Evolutionary conservation across 257 asterid genomes (phyloP).

Genomic region (Jaltomata sinuosa): DNA sequence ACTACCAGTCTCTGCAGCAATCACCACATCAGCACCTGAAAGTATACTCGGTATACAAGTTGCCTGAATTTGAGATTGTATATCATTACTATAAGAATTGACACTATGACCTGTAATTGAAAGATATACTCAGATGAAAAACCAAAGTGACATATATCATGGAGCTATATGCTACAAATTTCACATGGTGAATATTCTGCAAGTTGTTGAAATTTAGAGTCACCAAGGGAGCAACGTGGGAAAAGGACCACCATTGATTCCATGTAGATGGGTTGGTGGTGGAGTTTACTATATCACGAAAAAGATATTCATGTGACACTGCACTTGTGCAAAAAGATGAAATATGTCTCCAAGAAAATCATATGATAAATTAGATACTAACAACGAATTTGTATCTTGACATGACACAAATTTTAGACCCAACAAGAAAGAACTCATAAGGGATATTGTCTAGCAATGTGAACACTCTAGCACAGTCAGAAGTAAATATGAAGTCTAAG

Average conservation of each 20-base stretch:
- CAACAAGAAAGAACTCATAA: not conserved
- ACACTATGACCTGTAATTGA: not conserved
- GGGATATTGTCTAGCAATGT: not conserved
- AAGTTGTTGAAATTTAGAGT: not conserved
- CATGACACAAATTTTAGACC: not conserved
- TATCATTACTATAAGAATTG: slow-evolving; percentile 11
- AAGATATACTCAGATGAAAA: not conserved
- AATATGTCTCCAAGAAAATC: not conserved
- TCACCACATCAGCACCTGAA: slow-evolving; percentile 75
- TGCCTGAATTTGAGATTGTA: slow-evolving; percentile 41
- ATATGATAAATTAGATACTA: not conserved
- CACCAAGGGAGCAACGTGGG: not conserved
- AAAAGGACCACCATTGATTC: not conserved
- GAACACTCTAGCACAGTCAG: not conserved
- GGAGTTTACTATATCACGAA: not conserved
- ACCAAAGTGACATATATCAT: not conserved
- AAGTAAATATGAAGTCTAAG: not conserved
- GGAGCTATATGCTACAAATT: not conserved
- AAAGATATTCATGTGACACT: not conserved
- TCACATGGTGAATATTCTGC: not conserved
- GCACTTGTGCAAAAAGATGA: not conserved
- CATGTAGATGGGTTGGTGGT: not conserved
- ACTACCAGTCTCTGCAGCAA: slow-evolving; percentile 98
- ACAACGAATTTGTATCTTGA: not conserved
- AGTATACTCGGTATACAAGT: slow-evolving; percentile 75